Conservation (phyloP, 2,329 filamentous ascomycete species). For the Scedosporium minutisporum region DNA sequence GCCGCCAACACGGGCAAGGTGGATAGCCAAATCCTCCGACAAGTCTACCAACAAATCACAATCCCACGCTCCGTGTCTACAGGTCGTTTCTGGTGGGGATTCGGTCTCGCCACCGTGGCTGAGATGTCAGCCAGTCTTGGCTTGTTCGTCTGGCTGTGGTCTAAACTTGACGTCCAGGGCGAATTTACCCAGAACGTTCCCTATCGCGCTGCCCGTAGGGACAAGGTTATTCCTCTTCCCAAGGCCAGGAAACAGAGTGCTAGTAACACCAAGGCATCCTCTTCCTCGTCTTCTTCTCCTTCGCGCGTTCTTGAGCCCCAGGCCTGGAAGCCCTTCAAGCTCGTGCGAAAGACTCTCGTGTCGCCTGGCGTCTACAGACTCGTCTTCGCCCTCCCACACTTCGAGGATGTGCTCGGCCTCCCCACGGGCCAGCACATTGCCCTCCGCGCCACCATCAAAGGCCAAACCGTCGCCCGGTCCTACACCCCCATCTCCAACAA, state of each 20-base stretch:
- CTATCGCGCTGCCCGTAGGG: not conserved
- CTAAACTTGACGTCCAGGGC: not conserved
- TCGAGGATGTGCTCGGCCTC: constrained; percentile 36
- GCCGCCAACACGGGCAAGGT: not conserved
- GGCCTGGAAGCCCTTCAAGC: constrained; percentile 24
- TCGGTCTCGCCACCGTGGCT: not conserved
- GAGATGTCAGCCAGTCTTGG: not conserved
- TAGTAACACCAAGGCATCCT: not conserved
- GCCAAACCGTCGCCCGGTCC: constrained; percentile 35
- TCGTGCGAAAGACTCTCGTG: constrained; percentile 28
- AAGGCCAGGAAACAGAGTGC: not conserved
- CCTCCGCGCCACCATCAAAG: constrained; percentile 37
- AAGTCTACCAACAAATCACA: not conserved
- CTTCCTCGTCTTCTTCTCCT: not conserved
- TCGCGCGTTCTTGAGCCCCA: not conserved
- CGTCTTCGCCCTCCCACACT: constrained; percentile 36
- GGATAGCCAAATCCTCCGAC: not conserved
- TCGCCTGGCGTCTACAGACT: constrained; percentile 36
- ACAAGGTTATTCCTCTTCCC: not conserved
- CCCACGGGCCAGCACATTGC: constrained; percentile 49
- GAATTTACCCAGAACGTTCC: not conserved
- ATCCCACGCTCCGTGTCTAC: not conserved
- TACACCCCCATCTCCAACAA: constrained; percentile 47
- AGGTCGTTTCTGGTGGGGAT: not conserved
- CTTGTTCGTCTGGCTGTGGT: not conserved